A percentile compares a stretch with the other conserved stretches of the same genome.
phyloP scores from a whole-genome alignment of 129 eudicot species.

The Mikania micrantha region DNA sequence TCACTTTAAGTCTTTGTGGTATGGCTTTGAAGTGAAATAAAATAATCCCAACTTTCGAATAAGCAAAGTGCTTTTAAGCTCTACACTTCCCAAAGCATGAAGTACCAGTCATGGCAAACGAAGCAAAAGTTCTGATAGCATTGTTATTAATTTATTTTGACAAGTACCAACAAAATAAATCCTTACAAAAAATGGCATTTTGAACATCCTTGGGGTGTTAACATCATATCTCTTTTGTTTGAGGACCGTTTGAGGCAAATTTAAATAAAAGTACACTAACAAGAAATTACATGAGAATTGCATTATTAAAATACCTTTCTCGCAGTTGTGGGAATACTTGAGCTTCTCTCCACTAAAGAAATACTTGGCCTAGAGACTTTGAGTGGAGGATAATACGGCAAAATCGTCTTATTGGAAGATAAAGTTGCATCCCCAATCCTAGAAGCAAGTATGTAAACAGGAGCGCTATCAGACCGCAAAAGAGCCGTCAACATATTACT shows the following conservation, averaged over 20 bases:
- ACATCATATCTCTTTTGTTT: neutral
- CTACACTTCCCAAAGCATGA: conserved; percentile 2
- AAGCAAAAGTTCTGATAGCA: neutral
- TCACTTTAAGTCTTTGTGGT: neutral
- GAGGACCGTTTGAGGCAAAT: neutral
- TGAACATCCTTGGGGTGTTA: neutral
- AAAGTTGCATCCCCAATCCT: conserved; percentile 39
- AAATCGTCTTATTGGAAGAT: conserved; percentile 33
- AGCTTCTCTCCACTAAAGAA: conserved; percentile 40
- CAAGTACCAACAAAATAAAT: neutral
- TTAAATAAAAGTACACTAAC: neutral
- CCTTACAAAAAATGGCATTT: neutral
- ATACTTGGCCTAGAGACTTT: conserved; percentile 41
- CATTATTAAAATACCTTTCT: conserved; percentile 49
- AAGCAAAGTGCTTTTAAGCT: neutral
- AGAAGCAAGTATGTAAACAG: conserved; percentile 55
- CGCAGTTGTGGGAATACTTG: conserved; percentile 35
- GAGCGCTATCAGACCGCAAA: conserved; percentile 73
- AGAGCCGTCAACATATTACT: conserved; percentile 44
- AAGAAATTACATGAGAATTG: neutral
- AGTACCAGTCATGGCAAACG: neutral
- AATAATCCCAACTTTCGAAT: neutral
- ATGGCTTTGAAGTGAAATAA: neutral
- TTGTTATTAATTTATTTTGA: neutral
- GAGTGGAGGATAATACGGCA: conserved; percentile 61